A percentile compares a stretch with the other conserved stretches of the same genome.
Conservation (phyloP, 192 early-diverging fungal species). For the Obelidium mucronatum region DNA sequence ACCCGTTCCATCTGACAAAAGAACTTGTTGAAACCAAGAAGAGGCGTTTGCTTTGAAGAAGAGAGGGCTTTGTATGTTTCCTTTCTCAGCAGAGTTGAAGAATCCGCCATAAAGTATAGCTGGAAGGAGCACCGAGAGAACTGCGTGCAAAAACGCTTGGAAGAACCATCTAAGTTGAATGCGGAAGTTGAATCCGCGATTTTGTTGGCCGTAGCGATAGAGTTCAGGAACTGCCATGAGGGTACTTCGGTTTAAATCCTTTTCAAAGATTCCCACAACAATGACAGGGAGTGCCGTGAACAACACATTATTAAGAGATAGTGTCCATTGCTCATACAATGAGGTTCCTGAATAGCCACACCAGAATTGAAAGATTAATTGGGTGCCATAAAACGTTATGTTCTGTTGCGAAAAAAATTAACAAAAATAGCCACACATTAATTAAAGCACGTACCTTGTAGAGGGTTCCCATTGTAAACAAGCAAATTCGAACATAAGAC, state of each 20-base stretch:
- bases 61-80: background rate
- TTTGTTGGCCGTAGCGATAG: constrained; percentile 68
- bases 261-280: constrained; percentile 77
- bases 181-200: constrained; percentile 61
- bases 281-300: constrained; percentile 84
- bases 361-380: constrained; percentile 79
- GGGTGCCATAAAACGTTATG: constrained; percentile 79
- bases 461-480: constrained; percentile 80
- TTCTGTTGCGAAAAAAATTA: constrained; percentile 37
- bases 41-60: constrained; percentile 7
- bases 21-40: constrained; percentile 15
- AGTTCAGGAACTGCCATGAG: constrained; percentile 74
- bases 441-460: constrained; percentile 62
- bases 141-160: constrained; percentile 61
- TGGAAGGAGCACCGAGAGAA: constrained; percentile 30
- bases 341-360: constrained; percentile 81
- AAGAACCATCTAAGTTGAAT: constrained; percentile 63
- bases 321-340: constrained; percentile 71
- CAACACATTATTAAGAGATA: constrained; percentile 83
- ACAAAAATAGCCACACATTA: background rate
- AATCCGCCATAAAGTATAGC: constrained; percentile 34
- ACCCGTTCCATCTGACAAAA: constrained; percentile 31
- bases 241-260: constrained; percentile 73
- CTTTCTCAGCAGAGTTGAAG: background rate
- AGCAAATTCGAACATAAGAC: constrained; percentile 66